Conservation (phyloP, 805 yeast genomes). For the Candida adriatica region DNA sequence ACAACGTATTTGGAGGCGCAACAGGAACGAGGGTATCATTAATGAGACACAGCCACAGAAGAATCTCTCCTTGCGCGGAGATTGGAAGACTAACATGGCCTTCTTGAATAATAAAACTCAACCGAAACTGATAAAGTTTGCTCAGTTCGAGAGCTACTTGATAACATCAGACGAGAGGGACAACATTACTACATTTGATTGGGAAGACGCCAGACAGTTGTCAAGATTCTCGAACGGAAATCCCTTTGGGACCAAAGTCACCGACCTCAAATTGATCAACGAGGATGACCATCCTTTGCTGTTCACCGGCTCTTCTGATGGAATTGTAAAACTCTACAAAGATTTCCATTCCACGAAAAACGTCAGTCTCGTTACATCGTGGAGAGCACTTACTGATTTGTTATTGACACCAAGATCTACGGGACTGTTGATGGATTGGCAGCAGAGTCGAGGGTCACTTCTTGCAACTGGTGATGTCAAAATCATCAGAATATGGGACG, state of each 20-base stretch:
- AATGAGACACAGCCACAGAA: conserved; percentile 89
- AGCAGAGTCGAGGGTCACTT: conserved; percentile 87
- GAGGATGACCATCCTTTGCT: conserved; percentile 88
- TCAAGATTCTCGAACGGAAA: conserved; percentile 76
- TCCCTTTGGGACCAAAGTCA: conserved; percentile 81
- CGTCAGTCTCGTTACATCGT: conserved; percentile 68
- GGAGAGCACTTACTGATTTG: conserved; percentile 90
- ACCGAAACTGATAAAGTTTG: conserved; percentile 70
- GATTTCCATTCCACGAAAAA: conserved; percentile 54
- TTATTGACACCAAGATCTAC: conserved; percentile 72
- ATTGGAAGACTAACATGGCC: conserved; percentile 66
- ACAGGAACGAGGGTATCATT: conserved; percentile 80
- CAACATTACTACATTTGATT: conserved; percentile 80
- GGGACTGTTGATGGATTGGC: conserved; percentile 92
- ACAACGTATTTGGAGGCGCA: conserved; percentile 80
- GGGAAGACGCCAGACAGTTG: conserved; percentile 55
- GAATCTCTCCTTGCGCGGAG: conserved; percentile 71
- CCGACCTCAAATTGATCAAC: conserved; percentile 79
- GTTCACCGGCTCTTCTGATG: conserved; percentile 88
- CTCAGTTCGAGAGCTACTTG: conserved; percentile 85
- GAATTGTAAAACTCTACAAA: conserved; percentile 82
- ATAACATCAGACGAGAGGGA: conserved; percentile 81
- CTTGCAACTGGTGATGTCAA: conserved; percentile 93
- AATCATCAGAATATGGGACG: conserved; percentile 92
- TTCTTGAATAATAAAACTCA: conserved; percentile 68